Evolutionary conservation across 495 filamentous ascomycete species (phyloP), one percentile per base, ranked within the genome.

Genomic region (Aspergillus incahuasiensis): DNA sequence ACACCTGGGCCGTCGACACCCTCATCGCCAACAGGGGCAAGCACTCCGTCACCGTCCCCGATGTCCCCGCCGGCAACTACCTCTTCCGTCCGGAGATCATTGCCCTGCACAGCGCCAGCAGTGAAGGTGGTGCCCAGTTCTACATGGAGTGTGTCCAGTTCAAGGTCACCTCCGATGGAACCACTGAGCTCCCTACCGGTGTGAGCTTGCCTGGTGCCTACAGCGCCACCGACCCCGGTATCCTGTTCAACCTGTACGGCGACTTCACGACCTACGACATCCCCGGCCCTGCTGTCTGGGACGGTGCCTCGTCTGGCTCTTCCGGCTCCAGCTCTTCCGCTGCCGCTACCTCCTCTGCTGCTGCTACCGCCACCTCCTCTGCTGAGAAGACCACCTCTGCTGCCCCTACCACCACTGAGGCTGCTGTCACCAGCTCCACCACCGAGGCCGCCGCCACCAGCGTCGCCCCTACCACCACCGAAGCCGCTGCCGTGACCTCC

Each of bases 141-240:
- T 64, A 64, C 62, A 64, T 64, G 62, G 62, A 64, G 56, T 64
- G 62, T 42, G 58, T 64, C 38, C 62, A 64, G 55, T 24, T 64
- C 43, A 57, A 59, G 49, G 58, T 64, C 40, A 64, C 62, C 56
- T 59, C 58, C 40, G 52, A 54, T 35, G 62, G 62, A 0, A 46
- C 58, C 35, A 57, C 47, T 9, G 40, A 56, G 21, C 55, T 64
- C 25, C 62, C 62, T 24, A 47, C 16, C 6, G 62, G 62, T 42
- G 62, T 64, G 28, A 57, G 55, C 32, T 50, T 64, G 52, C 62
- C 62, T 19, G 62, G 62, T n/a, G 49, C 52, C 35, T 64, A 64
- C 56, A 43, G 48, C 7, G 53, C 58, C 53, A 52, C 40, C 20
- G 58, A 61, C 45, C n/a, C 49, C 15, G 62, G 62, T 24, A 34